Evolutionary conservation across 306 rosid species (phyloP).

Genomic region (Gillenia trifoliata): DNA sequence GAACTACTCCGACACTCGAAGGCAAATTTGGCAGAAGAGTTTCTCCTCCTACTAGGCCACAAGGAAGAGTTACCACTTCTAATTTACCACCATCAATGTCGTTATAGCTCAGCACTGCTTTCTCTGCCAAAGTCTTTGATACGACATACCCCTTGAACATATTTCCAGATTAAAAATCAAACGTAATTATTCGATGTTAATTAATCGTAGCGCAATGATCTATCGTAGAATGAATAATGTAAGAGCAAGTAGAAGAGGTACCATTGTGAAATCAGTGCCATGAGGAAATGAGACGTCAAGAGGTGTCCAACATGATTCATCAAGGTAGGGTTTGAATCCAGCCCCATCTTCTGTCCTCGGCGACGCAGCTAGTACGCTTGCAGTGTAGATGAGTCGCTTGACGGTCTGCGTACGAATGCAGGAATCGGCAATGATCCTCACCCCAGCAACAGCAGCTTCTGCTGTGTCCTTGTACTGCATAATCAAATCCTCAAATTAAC

Average conservation of each 20-base stretch:
- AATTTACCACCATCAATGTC: conserved; percentile 11
- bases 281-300: conserved; percentile 15
- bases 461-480: conserved; percentile 27
- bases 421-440: conserved; percentile 21
- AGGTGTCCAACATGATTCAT: too few species aligned
- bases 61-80: conserved; percentile 43
- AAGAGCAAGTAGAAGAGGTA: neutral
- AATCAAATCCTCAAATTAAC: neutral
- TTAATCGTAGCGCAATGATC: too few species aligned
- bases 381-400: conserved; percentile 48
- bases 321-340: conserved; percentile 26
- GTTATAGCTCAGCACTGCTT: conserved; percentile 24
- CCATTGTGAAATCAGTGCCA: neutral
- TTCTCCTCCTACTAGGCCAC: conserved; percentile 51
- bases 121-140: conserved; percentile 48
- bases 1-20: neutral
- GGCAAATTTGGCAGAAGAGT: conserved; percentile 16
- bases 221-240: too few species aligned
- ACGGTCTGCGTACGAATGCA: conserved; percentile 38
- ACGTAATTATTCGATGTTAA: neutral
- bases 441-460: conserved; percentile 37
- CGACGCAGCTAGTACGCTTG: conserved; percentile 27
- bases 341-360: conserved; percentile 32
- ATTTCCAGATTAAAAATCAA: neutral
- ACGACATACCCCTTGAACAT: conserved; percentile 24